phyloP scores from a whole-genome alignment of 1,139 yeast genomes.

The Geotrichum histeridarum region DNA sequence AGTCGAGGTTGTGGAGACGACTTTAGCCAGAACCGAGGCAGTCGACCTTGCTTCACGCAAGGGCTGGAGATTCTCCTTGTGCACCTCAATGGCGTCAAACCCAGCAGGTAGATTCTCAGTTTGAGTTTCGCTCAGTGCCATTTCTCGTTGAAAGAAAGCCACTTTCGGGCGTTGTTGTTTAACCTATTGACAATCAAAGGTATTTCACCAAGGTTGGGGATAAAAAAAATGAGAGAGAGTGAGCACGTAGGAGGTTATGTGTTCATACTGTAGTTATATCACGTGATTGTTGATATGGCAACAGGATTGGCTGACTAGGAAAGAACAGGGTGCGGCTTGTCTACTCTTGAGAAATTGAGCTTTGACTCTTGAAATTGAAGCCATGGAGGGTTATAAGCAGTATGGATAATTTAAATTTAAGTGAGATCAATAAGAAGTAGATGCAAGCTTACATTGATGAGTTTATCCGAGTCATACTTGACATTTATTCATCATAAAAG shows the following conservation, averaged over 20 bases:
- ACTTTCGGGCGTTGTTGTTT: not conserved
- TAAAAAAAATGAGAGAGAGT: not conserved
- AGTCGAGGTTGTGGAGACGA: not conserved
- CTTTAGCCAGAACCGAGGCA: not conserved
- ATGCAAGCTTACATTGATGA: too few species aligned
- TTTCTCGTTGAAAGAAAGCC: not conserved
- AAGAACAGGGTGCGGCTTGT: too few species aligned
- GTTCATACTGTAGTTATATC: not conserved
- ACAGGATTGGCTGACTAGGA: not conserved
- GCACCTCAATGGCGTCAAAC: slow-evolving; percentile 48
- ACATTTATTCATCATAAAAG: too few species aligned
- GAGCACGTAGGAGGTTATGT: not conserved
- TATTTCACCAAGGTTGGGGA: not conserved
- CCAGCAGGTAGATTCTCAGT: slow-evolving; percentile 6
- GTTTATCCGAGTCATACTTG: too few species aligned
- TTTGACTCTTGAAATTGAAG: too few species aligned
- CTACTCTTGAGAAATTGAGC: too few species aligned
- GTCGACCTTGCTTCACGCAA: not conserved
- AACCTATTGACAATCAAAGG: not conserved
- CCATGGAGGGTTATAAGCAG: too few species aligned
- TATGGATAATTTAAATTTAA: too few species aligned
- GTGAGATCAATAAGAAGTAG: too few species aligned
- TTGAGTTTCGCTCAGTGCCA: slow-evolving; percentile 7
- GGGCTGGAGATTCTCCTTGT: slow-evolving; percentile 79
- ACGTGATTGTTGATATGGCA: not conserved